Percentiles rank a stretch among this genome's conserved stretches.
Conservation (phyloP, 179 eudicot species). For the Silene coronaria region DNA sequence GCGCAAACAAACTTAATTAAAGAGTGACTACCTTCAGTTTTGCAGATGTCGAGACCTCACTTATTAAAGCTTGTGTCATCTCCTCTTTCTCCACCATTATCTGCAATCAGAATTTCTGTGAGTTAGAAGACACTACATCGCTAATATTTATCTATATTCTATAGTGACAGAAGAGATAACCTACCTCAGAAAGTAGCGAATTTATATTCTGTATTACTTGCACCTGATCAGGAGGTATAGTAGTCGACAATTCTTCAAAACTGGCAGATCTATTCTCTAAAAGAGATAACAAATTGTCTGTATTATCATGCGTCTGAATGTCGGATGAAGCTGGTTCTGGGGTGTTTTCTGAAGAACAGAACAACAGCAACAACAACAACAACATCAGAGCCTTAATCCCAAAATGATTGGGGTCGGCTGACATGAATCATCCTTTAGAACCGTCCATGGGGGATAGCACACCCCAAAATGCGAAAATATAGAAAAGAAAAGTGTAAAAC, state of each 20-base stretch:
- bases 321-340: conserved; percentile 31
- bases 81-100: conserved; percentile 76
- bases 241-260: conserved; percentile 41
- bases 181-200: conserved; percentile 79
- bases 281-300: conserved; percentile 29
- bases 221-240: conserved; percentile 74
- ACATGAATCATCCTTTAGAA: too few species aligned
- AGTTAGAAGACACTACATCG: not conserved
- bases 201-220: conserved; percentile 70
- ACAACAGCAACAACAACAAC: too few species aligned
- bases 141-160: not conserved
- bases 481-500: too few species aligned
- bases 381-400: too few species aligned
- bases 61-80: conserved; percentile 52
- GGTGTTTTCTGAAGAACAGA: conserved; percentile 17
- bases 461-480: too few species aligned
- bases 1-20: not conserved
- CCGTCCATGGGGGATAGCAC: too few species aligned
- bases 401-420: too few species aligned
- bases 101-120: conserved; percentile 38
- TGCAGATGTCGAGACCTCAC: conserved; percentile 54
- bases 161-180: conserved; percentile 7
- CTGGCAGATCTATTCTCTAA: conserved; percentile 34
- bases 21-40: conserved; percentile 58
- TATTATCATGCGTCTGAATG: conserved; percentile 32